Base-by-base conservation (phyloP, 202 grass and related monocot species). In the Zizania palustris region DNA sequence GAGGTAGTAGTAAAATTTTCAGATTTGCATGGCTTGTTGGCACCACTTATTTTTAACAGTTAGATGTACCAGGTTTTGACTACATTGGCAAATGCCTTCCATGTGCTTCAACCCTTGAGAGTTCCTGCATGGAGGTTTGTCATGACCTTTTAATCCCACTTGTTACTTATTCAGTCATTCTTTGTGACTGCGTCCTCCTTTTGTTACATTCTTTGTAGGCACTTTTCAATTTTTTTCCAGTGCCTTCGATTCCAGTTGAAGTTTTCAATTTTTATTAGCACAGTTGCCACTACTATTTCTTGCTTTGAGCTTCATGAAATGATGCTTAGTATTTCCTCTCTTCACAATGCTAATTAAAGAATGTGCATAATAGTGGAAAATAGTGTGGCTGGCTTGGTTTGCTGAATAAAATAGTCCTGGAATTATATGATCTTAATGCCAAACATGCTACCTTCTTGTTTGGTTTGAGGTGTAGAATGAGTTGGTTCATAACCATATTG, bases 101-200 rank as follows among this genome's bases (percentile, higher is more conserved):
- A 78, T 89, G 37, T 85, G 34, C 64, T 93, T 62, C 93, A 97
- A 81, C 93, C 93, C 35, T 80, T 91, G 75, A 84, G 88, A 78
- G 90, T 97, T 76, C 93, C 86, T 86, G 85, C 78, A 50, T 97
- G 91, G 88, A 97, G 94, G 91, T 97, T 61, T 74, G 76, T 69
- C 41, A 51, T 65, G 55, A 42, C 63, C 40, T 53, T 50, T 71
- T 75, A 28, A 28, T 28, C 46, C 9, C 65, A n/a, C 58, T 64
- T 5, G 18, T 19, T 42, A 67, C 58, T 78, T n/a, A 51, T 57
- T 79, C 4, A 67, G 50, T 78, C 21, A 51, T 57, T 79, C 4
- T 74, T 57, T 77, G 18, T 76, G 20, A 48, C 4, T 46, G 42
- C 70, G 28, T 28, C 28, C 63, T 73, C 45, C 1, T 40, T 79